Base-by-base conservation (phyloP, 352 stramenopile genomes). In the Pythium volutum region DNA sequence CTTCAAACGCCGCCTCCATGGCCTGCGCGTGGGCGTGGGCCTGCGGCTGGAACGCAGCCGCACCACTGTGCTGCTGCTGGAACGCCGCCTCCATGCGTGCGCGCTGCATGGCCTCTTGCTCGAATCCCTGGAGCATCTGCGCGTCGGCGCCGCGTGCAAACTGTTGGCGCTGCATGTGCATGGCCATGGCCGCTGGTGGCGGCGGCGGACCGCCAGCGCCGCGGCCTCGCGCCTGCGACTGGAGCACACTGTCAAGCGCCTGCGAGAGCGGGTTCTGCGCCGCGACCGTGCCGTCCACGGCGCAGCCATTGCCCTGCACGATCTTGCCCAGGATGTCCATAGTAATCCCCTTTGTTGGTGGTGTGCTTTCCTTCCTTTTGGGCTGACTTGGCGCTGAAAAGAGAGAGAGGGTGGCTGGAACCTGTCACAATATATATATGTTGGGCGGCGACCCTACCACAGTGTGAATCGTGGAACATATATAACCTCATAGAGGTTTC, bases 241-340 rank as follows among this genome's bases (percentile, higher is more conserved):
- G 84, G 36, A 91, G 71, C 51, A 95, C 80, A 39, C 67, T 80
- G 60, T 95, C 83, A 36, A 95, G 72, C 22, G 84, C 83, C 61
- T 83, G 81, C 22, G 86, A 90, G 38, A 95, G 80, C 47, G 86
- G 81, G 68, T 95, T 95, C 71, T 92, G 78, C 48, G 84, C 75
- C n/a, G 84, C 77, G 39, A 93, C 83, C 3, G 86, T 93, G 68
- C 86, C 86, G 61, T 95, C 86, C 26, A 88, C 84, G 50, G 74
- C 71, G 68, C 86, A 95, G 25, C 86, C 86, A n/a, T 73, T 76
- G 51, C 83, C 83, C 60, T 90, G 79, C 59, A 92, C 79, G 67
- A 94, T 84, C 72, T 94, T 94, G 49, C 82, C 77, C 23, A 94
- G 63, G 25, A 94, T 71, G 69, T 94, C 85, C 85, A 94, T 94